Evolutionary conservation across 208 protist species (phyloP).

Genomic region (Plasmodiophora brassicae): DNA sequence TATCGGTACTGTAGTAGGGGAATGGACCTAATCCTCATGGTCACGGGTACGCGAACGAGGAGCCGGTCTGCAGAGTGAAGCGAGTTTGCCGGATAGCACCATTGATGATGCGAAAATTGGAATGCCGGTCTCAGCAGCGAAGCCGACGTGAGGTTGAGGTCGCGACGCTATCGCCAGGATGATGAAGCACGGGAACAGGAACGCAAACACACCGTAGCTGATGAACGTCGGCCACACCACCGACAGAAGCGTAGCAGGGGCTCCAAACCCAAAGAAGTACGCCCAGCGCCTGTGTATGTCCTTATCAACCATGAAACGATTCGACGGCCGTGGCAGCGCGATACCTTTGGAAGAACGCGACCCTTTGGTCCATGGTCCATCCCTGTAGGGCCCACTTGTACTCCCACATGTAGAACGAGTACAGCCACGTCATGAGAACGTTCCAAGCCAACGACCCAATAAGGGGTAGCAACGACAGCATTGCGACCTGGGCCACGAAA

Average conservation of each 20-base stretch:
- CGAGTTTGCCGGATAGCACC: not conserved
- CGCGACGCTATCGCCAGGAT: not conserved
- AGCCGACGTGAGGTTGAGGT: not conserved
- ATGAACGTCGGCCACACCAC: not conserved
- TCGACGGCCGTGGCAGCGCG: no score
- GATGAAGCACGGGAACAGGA: slow-evolving; percentile 27
- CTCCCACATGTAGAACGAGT: slow-evolving; percentile 33
- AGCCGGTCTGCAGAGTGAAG: no score
- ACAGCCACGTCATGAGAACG: not conserved
- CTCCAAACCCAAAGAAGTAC: not conserved
- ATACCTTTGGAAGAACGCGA: slow-evolving; percentile 17
- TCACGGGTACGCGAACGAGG: no score
- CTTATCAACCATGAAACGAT: no score
- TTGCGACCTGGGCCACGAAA: not conserved
- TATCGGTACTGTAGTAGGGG: no score
- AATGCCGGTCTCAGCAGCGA: not conserved
- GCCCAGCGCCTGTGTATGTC: not conserved
- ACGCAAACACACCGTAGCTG: not conserved
- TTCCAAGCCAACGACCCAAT: not conserved
- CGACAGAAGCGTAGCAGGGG: not conserved
- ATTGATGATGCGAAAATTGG: not conserved
- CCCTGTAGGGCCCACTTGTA: slow-evolving; percentile 25
- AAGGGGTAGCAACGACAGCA: not conserved
- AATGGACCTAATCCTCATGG: no score
- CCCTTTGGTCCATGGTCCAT: not conserved